phyloP scores from a whole-genome alignment of 2,329 filamentous ascomycete species.

The Aureobasidium lini region DNA sequence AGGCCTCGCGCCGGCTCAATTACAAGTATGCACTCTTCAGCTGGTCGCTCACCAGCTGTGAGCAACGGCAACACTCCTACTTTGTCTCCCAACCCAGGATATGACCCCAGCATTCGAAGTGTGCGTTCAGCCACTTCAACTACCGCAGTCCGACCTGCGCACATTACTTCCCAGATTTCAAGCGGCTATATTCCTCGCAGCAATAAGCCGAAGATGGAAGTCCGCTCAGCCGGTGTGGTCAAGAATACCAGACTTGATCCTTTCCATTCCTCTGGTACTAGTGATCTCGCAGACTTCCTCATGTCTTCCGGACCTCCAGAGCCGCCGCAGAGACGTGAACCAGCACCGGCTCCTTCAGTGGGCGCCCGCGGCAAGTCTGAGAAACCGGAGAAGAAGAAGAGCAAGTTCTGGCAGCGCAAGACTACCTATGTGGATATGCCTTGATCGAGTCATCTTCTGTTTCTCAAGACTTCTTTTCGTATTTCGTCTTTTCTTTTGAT shows the following conservation, averaged over 20 bases:
- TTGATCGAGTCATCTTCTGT: neutral
- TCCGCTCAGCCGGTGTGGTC: slow-evolving; percentile 20
- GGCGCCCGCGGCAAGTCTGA: neutral
- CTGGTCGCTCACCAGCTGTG: neutral
- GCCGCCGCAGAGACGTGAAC: slow-evolving; percentile 16
- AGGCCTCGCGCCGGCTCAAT: neutral
- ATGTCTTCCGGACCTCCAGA: slow-evolving; percentile 32
- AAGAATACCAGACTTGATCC: slow-evolving; percentile 21
- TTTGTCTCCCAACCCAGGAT: slow-evolving; percentile 5
- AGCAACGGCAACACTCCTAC: neutral
- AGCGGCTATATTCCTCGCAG: slow-evolving; percentile 15
- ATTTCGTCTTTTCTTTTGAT: neutral
- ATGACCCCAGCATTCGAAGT: slow-evolving; percentile 12
- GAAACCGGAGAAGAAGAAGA: slow-evolving; percentile 23
- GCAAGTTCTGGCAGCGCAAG: slow-evolving; percentile 19
- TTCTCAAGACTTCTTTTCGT: neutral
- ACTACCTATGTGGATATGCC: slow-evolving; percentile 21
- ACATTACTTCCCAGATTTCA: slow-evolving; percentile 12
- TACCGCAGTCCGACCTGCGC: slow-evolving; percentile 14
- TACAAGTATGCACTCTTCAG: neutral
- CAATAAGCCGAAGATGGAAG: slow-evolving; percentile 14
- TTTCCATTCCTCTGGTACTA: slow-evolving; percentile 24
- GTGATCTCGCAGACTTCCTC: slow-evolving; percentile 38
- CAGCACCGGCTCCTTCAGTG: slow-evolving; percentile 1
- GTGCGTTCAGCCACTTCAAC: slow-evolving; percentile 20